These are phyloP conservation scores for Melampsora abietis-canadensis DNA, from an alignment of 1,284 basidiomycete genomes.

Conservation along the genomic window DNA sequence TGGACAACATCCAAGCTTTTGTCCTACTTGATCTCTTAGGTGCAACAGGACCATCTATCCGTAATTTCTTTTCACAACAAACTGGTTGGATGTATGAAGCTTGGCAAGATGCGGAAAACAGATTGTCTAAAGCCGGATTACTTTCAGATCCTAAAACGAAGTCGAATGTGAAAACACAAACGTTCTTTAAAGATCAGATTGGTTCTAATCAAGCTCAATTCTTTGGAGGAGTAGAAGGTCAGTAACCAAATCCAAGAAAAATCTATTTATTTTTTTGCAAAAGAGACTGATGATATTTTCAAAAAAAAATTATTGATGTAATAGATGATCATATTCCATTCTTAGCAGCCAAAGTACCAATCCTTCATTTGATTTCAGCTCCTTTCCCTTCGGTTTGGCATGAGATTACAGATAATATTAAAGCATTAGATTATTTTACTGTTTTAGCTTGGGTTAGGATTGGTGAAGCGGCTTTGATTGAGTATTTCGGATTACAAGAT, in stretches of 20 bases:
- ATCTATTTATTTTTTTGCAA: neutral
- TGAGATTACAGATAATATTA: constrained; percentile 73
- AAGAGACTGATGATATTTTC: neutral
- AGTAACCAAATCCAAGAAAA: neutral
- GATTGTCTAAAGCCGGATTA: constrained; percentile 51
- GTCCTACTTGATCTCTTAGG: constrained; percentile 78
- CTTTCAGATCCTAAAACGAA: constrained; percentile 23
- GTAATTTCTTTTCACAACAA: constrained; percentile 70
- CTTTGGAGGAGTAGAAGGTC: constrained; percentile 18
- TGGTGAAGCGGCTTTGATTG: constrained; percentile 78
- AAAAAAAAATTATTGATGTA: neutral
- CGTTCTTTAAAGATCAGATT: constrained; percentile 6
- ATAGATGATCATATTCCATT: constrained; percentile 96
- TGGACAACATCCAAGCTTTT: constrained; percentile 80
- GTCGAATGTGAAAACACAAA: neutral
- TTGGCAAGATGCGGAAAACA: constrained; percentile 65
- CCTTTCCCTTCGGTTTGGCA: constrained; percentile 95
- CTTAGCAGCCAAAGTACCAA: constrained; percentile 72
- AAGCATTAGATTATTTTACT: constrained; percentile 78
- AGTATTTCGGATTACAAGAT: constrained; percentile 71
- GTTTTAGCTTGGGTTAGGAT: constrained; percentile 86
- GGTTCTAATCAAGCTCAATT: neutral
- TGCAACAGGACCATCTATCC: constrained; percentile 66
- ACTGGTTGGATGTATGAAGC: constrained; percentile 87
- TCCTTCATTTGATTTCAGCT: constrained; percentile 83